Conservation (phyloP, 768 basidiomycete genomes). For the Pilatotrama ljubarskyi region DNA sequence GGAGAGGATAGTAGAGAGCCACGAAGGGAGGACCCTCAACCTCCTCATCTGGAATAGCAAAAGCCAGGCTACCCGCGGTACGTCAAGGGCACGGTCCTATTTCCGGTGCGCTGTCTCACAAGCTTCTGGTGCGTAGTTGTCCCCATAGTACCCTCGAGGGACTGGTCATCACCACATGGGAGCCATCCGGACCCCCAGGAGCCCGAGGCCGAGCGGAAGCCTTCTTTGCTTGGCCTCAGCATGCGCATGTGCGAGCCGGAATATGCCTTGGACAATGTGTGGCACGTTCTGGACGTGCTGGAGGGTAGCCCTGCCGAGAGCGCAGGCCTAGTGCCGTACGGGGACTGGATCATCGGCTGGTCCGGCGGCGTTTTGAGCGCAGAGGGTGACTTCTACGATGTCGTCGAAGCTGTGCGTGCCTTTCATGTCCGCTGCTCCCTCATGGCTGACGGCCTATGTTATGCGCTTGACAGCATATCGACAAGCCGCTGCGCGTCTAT, state of each 20-base stretch:
- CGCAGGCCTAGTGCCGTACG: constrained; percentile 93
- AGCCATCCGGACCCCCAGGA: constrained; percentile 39
- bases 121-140: constrained; percentile 55
- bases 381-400: constrained; percentile 95
- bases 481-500: constrained; percentile 90
- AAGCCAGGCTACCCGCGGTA: constrained; percentile 69
- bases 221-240: constrained; percentile 91
- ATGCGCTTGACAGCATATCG: constrained; percentile 65
- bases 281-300: constrained; percentile 96
- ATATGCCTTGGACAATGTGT: constrained; percentile 87
- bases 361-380: constrained; percentile 88
- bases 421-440: neutral
- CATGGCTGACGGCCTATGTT: neutral
- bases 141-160: constrained; percentile 78
- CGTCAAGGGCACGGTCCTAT: constrained; percentile 17
- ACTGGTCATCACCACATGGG: constrained; percentile 59
- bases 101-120: neutral
- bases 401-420: constrained; percentile 81
- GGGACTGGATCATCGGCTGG: constrained; percentile 83
- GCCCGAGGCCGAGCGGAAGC: constrained; percentile 53
- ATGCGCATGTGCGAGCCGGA: constrained; percentile 93
- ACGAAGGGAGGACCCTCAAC: constrained; percentile 70
- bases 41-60: constrained; percentile 86
- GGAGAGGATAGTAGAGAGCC: constrained; percentile 79
- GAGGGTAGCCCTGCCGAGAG: constrained; percentile 97